Evolutionary conservation across 2,329 filamentous ascomycete species (phyloP).

Genomic region (Beauveria sp.): DNA sequence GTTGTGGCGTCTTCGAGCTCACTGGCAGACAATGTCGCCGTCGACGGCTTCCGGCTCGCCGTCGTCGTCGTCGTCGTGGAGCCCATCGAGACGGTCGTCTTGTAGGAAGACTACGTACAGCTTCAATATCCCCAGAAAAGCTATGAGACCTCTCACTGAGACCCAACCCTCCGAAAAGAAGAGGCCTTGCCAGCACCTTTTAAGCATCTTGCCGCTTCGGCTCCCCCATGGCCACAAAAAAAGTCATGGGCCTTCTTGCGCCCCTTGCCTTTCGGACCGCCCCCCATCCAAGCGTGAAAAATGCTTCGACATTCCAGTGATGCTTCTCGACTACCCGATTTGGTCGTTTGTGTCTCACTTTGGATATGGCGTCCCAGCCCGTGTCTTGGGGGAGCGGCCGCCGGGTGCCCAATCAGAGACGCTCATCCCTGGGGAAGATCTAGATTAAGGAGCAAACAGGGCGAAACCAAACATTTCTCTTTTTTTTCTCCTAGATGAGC

Average conservation of each 20-base stretch:
- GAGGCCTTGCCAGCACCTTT: not conserved
- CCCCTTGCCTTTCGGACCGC: not conserved
- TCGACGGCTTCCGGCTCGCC: not conserved
- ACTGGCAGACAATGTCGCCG: not conserved
- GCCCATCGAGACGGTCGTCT: not conserved
- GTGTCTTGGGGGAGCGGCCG: not conserved
- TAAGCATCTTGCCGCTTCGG: not conserved
- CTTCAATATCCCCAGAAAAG: too few species aligned
- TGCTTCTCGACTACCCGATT: not conserved
- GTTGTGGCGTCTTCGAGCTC: not conserved
- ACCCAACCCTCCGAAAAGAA: not conserved
- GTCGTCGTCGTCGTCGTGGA: not conserved
- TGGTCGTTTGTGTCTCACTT: conserved; percentile 1
- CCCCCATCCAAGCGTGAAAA: not conserved
- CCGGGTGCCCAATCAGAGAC: not conserved
- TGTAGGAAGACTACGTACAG: too few species aligned
- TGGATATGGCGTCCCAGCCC: not conserved
- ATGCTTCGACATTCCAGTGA: conserved; percentile 8
- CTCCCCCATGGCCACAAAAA: not conserved
- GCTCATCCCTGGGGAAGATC: not conserved
- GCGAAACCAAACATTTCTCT: too few species aligned
- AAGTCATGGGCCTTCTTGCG: not conserved
- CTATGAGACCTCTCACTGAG: too few species aligned
- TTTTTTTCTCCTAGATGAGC: too few species aligned
- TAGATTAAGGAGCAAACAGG: not conserved